Evolutionary conservation across 139 green algal species (phyloP).

Genomic region (Parachlorella kessleri): DNA sequence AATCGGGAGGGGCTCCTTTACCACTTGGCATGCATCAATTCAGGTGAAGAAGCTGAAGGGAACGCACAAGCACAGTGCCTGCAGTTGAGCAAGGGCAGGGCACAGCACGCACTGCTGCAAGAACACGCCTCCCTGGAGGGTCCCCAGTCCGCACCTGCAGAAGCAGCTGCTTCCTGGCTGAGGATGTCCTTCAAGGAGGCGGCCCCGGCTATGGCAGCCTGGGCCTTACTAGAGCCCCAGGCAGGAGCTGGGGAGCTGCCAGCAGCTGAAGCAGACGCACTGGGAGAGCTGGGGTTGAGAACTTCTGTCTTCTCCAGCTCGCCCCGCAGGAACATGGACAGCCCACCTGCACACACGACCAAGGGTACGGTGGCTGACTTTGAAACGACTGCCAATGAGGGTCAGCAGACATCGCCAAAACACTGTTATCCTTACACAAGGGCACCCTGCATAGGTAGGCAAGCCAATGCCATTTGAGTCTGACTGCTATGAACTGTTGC

Average conservation of each 20-base stretch:
- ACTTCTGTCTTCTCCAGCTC: constrained; percentile 40
- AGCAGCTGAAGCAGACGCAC: not conserved
- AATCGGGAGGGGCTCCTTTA: not conserved
- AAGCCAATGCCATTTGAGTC: too few species aligned
- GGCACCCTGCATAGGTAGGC: too few species aligned
- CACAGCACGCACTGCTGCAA: not conserved
- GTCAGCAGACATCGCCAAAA: too few species aligned
- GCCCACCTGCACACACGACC: constrained; percentile 56
- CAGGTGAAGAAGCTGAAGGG: not conserved
- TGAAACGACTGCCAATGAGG: too few species aligned
- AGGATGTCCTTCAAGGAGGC: constrained; percentile 12
- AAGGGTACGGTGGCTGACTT: too few species aligned
- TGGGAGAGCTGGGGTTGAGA: not conserved
- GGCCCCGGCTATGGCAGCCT: not conserved
- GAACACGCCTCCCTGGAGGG: not conserved
- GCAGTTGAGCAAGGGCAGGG: not conserved
- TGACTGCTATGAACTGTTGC: too few species aligned
- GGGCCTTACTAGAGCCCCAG: too few species aligned
- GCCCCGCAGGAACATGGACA: constrained; percentile 78
- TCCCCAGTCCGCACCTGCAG: not conserved
- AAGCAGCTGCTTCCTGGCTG: constrained; percentile 5
- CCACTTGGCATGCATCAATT: not conserved
- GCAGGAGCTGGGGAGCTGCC: not conserved
- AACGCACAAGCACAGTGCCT: not conserved
- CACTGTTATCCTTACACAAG: too few species aligned